Base-by-base conservation (phyloP, 1,139 yeast species). In the Pichia sp. region DNA sequence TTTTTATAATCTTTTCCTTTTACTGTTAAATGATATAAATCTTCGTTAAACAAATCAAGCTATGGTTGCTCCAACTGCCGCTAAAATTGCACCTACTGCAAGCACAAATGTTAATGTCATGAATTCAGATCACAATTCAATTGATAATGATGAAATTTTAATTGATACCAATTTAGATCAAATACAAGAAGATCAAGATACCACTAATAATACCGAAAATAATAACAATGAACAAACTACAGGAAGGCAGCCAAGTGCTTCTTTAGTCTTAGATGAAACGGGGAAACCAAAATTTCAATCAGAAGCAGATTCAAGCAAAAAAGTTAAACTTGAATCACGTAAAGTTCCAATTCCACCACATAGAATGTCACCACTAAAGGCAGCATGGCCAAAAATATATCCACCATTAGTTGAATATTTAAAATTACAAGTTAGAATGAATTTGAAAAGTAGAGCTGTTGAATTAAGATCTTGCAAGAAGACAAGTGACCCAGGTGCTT, bases 271-370 rank as follows among this genome's bases (percentile, higher is more conserved):
- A 40, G 97, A 90, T 68, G 90, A 85, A 55, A 79, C 80, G 52
- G 98, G 97, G 41, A 85, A 87, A 60, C 97, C 97, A 43, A 80
- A 83, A 60, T 92, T 92, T 63, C 74, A 84, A 30, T 80, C 94
- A 7, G 94, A 90, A 27, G 73, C 82, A 16, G 74, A 76, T 51
- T 64, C 82, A 4, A 79, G 79, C n/a, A 76, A 73, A 69, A 79
- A 77, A 55, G 94, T 88, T 35, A 87, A 87, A 67, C 72, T 82
- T 52, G 97, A 89, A 66, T 76, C 84, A 50, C 78, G 97, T 70
- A 89, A 89, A 63, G 86, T 94, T 15, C 79, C 95, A 9, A 94
- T 92, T 34, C 98, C 98, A 36, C 97, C 97, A 30, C 97, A 92
- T 66, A 78, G 98, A 73, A 83, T 92, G 88, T 77, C 95, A 1